Conservation (phyloP, 2,329 filamentous ascomycete species). For the Fusarium sp. region DNA sequence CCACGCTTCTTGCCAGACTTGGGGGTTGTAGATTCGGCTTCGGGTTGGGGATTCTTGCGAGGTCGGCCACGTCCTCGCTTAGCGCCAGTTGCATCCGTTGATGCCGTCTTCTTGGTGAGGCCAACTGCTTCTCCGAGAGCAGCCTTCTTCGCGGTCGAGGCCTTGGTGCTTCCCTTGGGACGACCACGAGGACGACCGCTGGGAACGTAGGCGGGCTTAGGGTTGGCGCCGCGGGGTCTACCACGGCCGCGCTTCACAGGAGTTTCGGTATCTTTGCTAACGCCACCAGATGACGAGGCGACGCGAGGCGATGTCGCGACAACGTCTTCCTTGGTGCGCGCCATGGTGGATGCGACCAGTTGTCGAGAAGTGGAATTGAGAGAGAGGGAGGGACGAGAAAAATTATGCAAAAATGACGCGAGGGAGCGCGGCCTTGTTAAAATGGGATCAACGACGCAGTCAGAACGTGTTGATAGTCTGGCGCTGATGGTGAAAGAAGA, state of each 20-base stretch:
- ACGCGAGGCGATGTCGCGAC: conserved; percentile 36
- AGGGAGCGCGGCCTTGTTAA: not conserved
- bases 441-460: not conserved
- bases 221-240: conserved; percentile 53
- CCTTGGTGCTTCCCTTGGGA: conserved; percentile 56
- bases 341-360: conserved; percentile 39
- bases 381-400: conserved; percentile 1
- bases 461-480: conserved; percentile 2
- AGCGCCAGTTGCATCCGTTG: conserved; percentile 15
- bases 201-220: conserved; percentile 49
- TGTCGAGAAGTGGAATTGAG: not conserved
- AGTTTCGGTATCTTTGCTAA: conserved; percentile 55
- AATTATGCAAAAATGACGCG: conserved; percentile 21
- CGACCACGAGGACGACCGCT: conserved; percentile 62
- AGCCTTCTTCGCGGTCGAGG: conserved; percentile 23
- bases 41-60: conserved; percentile 40
- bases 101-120: not conserved
- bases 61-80: conserved; percentile 45
- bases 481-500: conserved; percentile 19
- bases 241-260: conserved; percentile 51
- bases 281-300: conserved; percentile 49
- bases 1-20: conserved; percentile 41
- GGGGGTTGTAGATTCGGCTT: conserved; percentile 27
- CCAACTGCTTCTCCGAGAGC: conserved; percentile 18
- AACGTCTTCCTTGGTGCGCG: conserved; percentile 49